Evolutionary conservation across 306 rosid genomes (phyloP), one percentile per base, ranked within the genome.

Genomic region (Dalbergia oliveri): DNA sequence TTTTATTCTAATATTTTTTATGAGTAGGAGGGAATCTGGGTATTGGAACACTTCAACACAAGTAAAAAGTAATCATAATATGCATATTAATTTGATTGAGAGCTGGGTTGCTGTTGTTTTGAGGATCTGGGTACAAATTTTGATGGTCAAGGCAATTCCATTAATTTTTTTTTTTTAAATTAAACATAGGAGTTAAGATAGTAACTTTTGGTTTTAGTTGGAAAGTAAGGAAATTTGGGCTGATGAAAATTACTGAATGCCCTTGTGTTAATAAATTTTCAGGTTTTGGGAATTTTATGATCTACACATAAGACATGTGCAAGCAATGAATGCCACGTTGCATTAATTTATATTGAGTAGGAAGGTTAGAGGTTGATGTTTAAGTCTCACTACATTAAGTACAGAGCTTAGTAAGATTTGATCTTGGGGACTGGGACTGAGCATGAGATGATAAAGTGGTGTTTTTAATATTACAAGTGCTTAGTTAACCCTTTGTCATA

Each of bases 11-110:
- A 64, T 75, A 0, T 33, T 39, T 61, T 79, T 66, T 18, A 47
- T 49, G 53, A 76, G 69, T 35, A 69, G 60, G 8, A 34, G 69
- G 74, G 79, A 65, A 78, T 79, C 62, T 71, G 82, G 82, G 78
- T 80, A 61, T 23, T 75, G 80, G 72, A 69, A 66, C 60, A 54
- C 74, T 67, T 72, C 53, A 79, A 74, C 67, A 39, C 67, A 5
- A 9, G 21, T 31, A 37, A 19, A 79, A 21, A 75, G 57, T 34
- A 49, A 72, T 69, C 60, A 72, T 5, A 66, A 60, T 80, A 65
- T 41, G 66, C 79, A 35, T 43, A 60, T 72, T 81, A 5, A 44
- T 83, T 57, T 69, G 57, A 62, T 81, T 73, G 39, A 60, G 76
- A 49, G 70, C 47, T 83, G 73, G 74, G 63, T 47, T 21, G 62